Conservation (phyloP, 768 basidiomycete species). For the Macrolepiota albuminosa region DNA sequence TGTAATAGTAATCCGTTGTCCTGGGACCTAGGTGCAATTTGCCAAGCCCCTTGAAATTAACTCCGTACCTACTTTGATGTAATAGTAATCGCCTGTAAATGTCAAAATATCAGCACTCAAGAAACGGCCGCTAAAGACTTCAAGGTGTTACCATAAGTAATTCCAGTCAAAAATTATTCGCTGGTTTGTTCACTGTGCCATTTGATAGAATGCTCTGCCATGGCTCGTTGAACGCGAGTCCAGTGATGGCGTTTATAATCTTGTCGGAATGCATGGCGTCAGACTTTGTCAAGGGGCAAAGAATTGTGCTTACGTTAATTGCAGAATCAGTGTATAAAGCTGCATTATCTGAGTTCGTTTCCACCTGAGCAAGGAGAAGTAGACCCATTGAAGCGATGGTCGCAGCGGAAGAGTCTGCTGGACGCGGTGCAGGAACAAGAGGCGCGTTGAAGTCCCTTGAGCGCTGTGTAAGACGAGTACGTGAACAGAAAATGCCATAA, state of each 20-base stretch:
- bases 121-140: neutral
- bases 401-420: constrained; percentile 70
- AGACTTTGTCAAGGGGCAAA: neutral
- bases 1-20: constrained; percentile 2
- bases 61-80: constrained; percentile 8
- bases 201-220: constrained; percentile 20
- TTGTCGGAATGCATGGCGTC: neutral
- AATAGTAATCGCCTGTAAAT: constrained; percentile 7
- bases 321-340: constrained; percentile 46
- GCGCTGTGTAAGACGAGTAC: neutral
- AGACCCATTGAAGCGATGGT: constrained; percentile 59
- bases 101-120: neutral
- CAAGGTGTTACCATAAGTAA: constrained; percentile 27
- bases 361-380: constrained; percentile 47
- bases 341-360: constrained; percentile 28
- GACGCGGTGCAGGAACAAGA: constrained; percentile 44
- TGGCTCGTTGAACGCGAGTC: constrained; percentile 16
- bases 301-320: constrained; percentile 31
- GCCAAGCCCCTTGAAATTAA: constrained; percentile 1
- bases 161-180: constrained; percentile 18
- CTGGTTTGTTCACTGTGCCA: constrained; percentile 19
- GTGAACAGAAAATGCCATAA: neutral
- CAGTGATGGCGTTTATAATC: constrained; percentile 15
- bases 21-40: neutral
- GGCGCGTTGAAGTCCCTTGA: constrained; percentile 74